A percentile compares a stretch with the other conserved stretches of the same genome.
Evolutionary conservation across 495 filamentous ascomycete species (phyloP).

Genomic region (Penicillium roqueforti): DNA sequence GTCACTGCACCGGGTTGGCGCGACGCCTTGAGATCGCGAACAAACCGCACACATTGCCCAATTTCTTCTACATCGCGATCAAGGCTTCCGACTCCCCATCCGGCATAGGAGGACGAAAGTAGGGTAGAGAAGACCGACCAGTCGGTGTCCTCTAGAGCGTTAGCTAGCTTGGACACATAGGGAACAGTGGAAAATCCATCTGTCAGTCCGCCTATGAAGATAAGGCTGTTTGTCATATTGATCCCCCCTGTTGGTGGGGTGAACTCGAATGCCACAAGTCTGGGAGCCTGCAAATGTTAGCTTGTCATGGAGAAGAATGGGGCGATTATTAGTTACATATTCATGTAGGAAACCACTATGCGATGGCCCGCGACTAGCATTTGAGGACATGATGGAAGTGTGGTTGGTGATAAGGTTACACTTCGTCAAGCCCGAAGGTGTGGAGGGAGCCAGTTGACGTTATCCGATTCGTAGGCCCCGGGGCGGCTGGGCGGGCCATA

Average conservation of each 20-base stretch:
- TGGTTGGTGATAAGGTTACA: not conserved
- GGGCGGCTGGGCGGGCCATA: not conserved
- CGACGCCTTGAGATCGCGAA: conserved; percentile 42
- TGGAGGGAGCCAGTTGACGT: conserved; percentile 9
- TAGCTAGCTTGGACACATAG: conserved; percentile 54
- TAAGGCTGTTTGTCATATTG: conserved; percentile 57
- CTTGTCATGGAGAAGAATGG: not conserved
- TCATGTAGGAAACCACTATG: conserved; percentile 36
- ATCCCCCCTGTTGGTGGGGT: conserved; percentile 22
- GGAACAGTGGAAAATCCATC: conserved; percentile 71
- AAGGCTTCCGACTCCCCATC: conserved; percentile 69
- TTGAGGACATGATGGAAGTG: conserved; percentile 8
- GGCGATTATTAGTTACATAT: conserved; percentile 37
- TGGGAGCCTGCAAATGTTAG: conserved; percentile 40
- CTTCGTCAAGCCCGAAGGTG: conserved; percentile 4
- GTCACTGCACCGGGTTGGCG: conserved; percentile 26
- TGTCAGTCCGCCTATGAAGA: conserved; percentile 82
- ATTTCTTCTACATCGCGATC: conserved; percentile 71
- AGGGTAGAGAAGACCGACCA: conserved; percentile 62
- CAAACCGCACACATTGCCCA: conserved; percentile 64
- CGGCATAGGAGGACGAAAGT: conserved; percentile 61
- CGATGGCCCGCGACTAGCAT: conserved; percentile 13
- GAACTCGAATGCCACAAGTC: conserved; percentile 58
- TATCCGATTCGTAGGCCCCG: no score
- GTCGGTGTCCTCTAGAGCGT: conserved; percentile 51